Base-by-base conservation (phyloP, 2,329 filamentous ascomycete species). In the Pestalotiopsis sp. region DNA sequence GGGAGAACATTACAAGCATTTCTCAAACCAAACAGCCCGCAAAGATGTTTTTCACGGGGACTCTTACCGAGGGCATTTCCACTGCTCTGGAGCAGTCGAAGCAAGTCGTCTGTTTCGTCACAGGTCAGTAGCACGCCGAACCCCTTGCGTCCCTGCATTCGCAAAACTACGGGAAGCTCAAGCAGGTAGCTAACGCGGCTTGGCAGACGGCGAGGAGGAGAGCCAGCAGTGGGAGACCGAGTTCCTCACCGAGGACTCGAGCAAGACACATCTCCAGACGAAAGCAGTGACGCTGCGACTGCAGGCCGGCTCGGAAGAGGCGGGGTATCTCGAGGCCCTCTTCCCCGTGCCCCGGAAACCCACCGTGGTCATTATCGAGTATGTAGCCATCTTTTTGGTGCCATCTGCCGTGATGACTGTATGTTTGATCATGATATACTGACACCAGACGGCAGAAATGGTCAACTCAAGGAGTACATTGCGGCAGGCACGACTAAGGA, bases 31-130 rank as follows among this genome's bases (percentile, higher is more conserved):
- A n/a, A 3, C 3, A 11, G 17, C 7, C 20, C 17, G n/a, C 7
- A 22, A 77, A 60, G 56, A 94, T 97, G 91, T 98, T 97, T 80
- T 94, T 94, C 78, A 76, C 90, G 69, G 94, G 94, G 20, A 89
- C 89, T 69, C 81, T 98, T 22, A 92, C 97, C 74, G 91, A 91
- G 74, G 94, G 93, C 68, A 97, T 98, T 73, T 85, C 87, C 39
- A 83, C 88, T 22, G 94, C 94, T 13, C 85, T 98, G 6, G 86
- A 88, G 69, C 85, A 94, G 77, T 83, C 88, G 68, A 97, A 95
- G 79, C 85, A 92, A 20, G 92, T 98, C 0, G 87, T 92, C 38
- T 97, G 94, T 81, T 97, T 98, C 79, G 91, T 97, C 39, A 88
- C 89, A 75, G 91, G 93, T 94, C 79, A 71, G 83, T 67, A 61